Conservation (phyloP, 495 filamentous ascomycete species). For the Cenococcum geophilum region DNA sequence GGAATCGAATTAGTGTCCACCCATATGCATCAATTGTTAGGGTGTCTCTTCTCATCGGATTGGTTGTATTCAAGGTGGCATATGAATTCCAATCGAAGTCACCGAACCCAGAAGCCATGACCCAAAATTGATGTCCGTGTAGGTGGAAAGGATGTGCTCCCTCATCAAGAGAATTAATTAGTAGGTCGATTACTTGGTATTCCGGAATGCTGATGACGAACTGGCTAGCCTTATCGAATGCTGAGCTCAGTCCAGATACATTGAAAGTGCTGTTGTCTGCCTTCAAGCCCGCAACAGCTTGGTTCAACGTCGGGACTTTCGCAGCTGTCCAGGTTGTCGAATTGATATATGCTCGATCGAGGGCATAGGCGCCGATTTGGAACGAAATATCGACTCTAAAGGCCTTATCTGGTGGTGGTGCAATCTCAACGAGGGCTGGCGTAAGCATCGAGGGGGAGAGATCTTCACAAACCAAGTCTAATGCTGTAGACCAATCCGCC, state of each 20-base stretch:
- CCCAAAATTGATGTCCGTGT: constrained; percentile 38
- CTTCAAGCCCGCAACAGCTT: constrained; percentile 31
- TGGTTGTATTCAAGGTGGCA: constrained; percentile 23
- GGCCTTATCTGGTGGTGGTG: background rate
- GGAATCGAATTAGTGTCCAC: constrained; percentile 36
- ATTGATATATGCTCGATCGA: background rate
- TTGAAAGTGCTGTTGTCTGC: constrained; percentile 26
- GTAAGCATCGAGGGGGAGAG: constrained; percentile 20
- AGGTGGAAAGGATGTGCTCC: constrained; percentile 29
- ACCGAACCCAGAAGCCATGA: constrained; percentile 31
- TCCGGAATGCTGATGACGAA: background rate
- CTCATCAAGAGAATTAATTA: background rate
- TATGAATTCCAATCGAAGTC: constrained; percentile 24
- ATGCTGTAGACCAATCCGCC: constrained; percentile 14
- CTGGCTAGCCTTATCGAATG: background rate
- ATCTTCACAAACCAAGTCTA: constrained; percentile 29
- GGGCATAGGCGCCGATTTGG: background rate
- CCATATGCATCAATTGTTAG: constrained; percentile 31
- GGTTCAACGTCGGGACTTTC: constrained; percentile 24
- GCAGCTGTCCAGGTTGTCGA: constrained; percentile 31
- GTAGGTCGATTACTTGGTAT: background rate
- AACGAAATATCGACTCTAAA: background rate
- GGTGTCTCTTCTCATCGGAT: constrained; percentile 34
- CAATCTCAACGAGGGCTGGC: constrained; percentile 10
- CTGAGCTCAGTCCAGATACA: constrained; percentile 31